Evolutionary conservation across 208 protist species (phyloP), one percentile per base, ranked within the genome.

Genomic region (Novymonas esmeraldas): DNA sequence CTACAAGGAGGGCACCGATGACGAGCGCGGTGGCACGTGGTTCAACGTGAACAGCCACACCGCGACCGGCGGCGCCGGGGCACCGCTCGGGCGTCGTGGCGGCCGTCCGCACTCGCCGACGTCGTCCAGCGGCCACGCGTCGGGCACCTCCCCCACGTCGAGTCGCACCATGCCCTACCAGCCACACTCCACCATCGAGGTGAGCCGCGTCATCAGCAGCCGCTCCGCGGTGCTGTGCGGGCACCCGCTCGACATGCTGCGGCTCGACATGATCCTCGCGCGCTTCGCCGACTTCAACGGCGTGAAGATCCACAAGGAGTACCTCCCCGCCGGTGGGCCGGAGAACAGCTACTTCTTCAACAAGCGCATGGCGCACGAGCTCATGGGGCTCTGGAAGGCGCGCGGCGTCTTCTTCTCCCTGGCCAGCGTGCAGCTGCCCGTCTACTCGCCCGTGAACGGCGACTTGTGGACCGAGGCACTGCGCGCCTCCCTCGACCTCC

Each of bases 361-460:
- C 62, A 67, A 75, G 31, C 60, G 50, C 33, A 68, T 87, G 64
- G 54, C 72, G n/a, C 79, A 84, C 55, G 76, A 89, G 14, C 50
- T 94, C 31, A 58, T 90, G 38, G 73, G 60, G 26, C 55, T 81
- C 31, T 94, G 89, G 85, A 50, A 70, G 5, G 66, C 72, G 16
- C 78, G 78, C 44, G 74, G 68, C 16, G 58, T 92, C 0, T 64
- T 59, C 14, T 78, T 94, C 44, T 76, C 82, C n/a, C 74, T 66
- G 2, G 14, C 70, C 24, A 61, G 65, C 28, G 63, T 94, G 33
- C 62, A 77, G 10, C 48, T 94, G 24, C 73, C 70, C 4, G 38
- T 94, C 42, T 92, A 85, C 73, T 94, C 89, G 24, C 85, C 85
- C 29, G 82, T 92, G 26, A 78, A 91, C 49, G 89, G 89, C 6